Evolutionary conservation across 148 eudicot genomes (phyloP).

Genomic region (Linanthus parryae): DNA sequence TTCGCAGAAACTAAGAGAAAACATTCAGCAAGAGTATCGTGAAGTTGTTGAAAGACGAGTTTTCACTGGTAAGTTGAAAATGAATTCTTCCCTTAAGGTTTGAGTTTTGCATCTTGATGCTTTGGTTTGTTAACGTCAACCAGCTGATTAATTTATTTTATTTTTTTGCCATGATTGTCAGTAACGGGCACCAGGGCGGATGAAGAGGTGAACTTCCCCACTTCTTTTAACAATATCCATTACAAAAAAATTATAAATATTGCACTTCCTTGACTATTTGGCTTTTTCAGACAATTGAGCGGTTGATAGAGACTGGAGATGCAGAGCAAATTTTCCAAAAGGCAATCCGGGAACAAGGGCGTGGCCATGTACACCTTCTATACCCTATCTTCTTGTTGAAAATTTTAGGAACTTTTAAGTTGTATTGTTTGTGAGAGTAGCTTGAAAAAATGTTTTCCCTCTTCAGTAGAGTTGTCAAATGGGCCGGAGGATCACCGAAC

Average conservation of each 20-base stretch:
- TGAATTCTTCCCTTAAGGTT: background rate
- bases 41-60: conserved; percentile 97
- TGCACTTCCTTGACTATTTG: conserved; percentile 17
- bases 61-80: conserved; percentile 94
- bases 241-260: background rate
- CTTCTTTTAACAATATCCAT: too few relatives aligned
- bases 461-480: too few relatives aligned
- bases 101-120: background rate
- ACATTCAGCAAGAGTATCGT: conserved; percentile 85
- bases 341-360: conserved; percentile 95
- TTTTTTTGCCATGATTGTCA: conserved; percentile 28
- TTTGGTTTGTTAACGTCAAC: background rate
- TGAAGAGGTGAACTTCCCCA: conserved; percentile 82
- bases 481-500: too few relatives aligned
- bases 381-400: too few relatives aligned
- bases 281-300: conserved; percentile 68
- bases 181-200: conserved; percentile 87
- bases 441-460: too few relatives aligned
- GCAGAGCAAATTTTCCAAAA: conserved; percentile 92
- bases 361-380: conserved; percentile 64
- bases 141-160: conserved; percentile 16
- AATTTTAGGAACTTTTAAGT: too few relatives aligned
- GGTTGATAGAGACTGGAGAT: conserved; percentile 89
- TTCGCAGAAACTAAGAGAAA: conserved; percentile 77
- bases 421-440: too few relatives aligned